phyloP scores from a whole-genome alignment of 305 asterid species.

The Solanum hybrid region DNA sequence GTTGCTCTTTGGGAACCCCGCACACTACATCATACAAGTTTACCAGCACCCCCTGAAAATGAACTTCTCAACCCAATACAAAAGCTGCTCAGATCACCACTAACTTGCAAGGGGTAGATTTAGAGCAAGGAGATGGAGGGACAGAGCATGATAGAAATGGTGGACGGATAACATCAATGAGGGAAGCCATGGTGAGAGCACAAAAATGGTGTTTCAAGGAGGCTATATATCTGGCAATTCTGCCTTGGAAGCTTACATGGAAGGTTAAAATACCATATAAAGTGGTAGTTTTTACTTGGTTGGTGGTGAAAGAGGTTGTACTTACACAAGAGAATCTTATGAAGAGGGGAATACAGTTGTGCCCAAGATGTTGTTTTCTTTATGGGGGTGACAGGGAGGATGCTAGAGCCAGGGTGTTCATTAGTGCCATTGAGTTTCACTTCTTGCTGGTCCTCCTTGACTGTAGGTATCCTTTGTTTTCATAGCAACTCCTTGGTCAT shows the following conservation, averaged over 20 bases:
- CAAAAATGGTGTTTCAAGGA: background rate
- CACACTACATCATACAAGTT: background rate
- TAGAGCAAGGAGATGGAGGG: background rate
- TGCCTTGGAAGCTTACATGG: background rate
- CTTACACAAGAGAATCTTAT: background rate
- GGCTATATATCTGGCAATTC: background rate
- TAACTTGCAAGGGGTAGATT: background rate
- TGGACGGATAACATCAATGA: background rate
- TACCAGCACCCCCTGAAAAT: background rate
- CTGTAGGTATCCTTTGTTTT: background rate
- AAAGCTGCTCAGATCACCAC: background rate
- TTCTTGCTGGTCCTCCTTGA: background rate
- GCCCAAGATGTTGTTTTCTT: background rate
- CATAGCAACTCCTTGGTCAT: constrained; percentile 1
- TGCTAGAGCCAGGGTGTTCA: background rate
- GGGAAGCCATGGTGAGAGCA: background rate
- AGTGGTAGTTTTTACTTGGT: background rate
- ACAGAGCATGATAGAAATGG: background rate
- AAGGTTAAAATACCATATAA: background rate
- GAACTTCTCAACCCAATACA: background rate
- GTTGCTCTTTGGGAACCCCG: background rate
- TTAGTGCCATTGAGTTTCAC: background rate
- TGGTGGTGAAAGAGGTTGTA: background rate
- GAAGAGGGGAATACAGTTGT: background rate
- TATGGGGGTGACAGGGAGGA: background rate